Percentiles rank a stretch among this genome's conserved stretches.
Evolutionary conservation across 2,329 filamentous ascomycete genomes (phyloP).

Genomic region (Xylaria sp.): DNA sequence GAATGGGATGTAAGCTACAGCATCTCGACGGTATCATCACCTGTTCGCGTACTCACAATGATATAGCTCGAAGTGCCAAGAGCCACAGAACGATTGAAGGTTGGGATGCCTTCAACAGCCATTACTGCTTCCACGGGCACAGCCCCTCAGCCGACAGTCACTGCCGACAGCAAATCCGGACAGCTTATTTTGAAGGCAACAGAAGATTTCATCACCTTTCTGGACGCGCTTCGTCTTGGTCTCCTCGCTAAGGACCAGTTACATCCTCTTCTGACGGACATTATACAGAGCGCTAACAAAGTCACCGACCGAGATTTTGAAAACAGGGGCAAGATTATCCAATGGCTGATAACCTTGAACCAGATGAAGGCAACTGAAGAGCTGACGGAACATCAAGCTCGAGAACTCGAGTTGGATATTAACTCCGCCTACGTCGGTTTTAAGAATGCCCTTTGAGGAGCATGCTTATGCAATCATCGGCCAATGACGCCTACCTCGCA

Average conservation of each 20-base stretch:
- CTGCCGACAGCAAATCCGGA: slow-evolving; percentile 61
- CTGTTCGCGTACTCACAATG: slow-evolving; percentile 32
- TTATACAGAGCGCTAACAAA: slow-evolving; percentile 97
- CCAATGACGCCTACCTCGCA: background rate
- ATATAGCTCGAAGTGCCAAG: slow-evolving; percentile 88
- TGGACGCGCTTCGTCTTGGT: slow-evolving; percentile 92
- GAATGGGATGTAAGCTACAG: slow-evolving; percentile 79
- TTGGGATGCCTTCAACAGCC: slow-evolving; percentile 90
- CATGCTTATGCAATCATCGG: background rate
- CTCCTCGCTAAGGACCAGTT: slow-evolving; percentile 94
- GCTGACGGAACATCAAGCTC: slow-evolving; percentile 83
- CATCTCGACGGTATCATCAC: background rate
- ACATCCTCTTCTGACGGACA: slow-evolving; percentile 93
- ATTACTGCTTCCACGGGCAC: slow-evolving; percentile 63
- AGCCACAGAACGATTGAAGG: slow-evolving; percentile 89
- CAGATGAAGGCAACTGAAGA: slow-evolving; percentile 98
- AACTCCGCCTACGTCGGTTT: slow-evolving; percentile 95
- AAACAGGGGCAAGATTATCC: slow-evolving; percentile 94
- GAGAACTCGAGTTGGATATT: slow-evolving; percentile 92
- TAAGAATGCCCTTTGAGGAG: slow-evolving; percentile 72
- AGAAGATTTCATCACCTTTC: slow-evolving; percentile 97
- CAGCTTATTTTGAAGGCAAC: slow-evolving; percentile 87
- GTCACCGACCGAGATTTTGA: slow-evolving; percentile 97
- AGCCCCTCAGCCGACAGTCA: slow-evolving; percentile 55
- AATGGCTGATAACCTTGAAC: slow-evolving; percentile 97